Evolutionary conservation across 345 rosid genomes (phyloP).

Genomic region (Salix koriyanagi): DNA sequence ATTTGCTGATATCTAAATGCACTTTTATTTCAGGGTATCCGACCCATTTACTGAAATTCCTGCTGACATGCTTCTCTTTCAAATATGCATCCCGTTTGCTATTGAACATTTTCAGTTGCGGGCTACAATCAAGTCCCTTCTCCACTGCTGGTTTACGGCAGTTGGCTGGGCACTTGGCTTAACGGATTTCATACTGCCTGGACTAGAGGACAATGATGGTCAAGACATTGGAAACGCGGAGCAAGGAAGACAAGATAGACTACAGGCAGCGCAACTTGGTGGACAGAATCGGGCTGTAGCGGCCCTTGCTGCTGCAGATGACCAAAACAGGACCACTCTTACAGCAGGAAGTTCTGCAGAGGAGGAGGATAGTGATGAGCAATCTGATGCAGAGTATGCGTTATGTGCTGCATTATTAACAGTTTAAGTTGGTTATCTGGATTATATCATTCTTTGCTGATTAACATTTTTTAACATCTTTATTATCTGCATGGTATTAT

Average conservation of each 20-base stretch:
- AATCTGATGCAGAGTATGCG: constrained; percentile 86
- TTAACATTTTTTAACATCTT: background rate
- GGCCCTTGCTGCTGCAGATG: constrained; percentile 48
- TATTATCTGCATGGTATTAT: background rate
- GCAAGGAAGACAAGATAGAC: constrained; percentile 68
- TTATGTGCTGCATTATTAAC: background rate
- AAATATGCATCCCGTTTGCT: constrained; percentile 97
- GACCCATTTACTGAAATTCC: constrained; percentile 99
- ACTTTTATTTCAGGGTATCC: constrained; percentile 59
- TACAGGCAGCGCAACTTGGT: constrained; percentile 47
- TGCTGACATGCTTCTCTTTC: constrained; percentile 94
- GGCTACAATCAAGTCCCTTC: constrained; percentile 81
- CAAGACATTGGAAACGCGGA: constrained; percentile 77
- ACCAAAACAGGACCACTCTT: constrained; percentile 42
- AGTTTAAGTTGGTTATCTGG: background rate
- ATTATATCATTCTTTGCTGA: background rate
- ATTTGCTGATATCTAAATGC: constrained; percentile 7
- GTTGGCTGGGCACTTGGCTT: constrained; percentile 94
- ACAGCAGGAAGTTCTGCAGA: constrained; percentile 43
- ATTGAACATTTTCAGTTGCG: constrained; percentile 87
- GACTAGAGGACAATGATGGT: constrained; percentile 66
- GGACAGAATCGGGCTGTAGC: constrained; percentile 66
- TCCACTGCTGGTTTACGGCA: constrained; percentile 83
- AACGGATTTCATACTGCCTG: constrained; percentile 77
- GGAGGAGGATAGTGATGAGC: constrained; percentile 72